Evolutionary conservation across 352 stramenopile genomes (phyloP).

Genomic region (Phytopythium mirpurense): DNA sequence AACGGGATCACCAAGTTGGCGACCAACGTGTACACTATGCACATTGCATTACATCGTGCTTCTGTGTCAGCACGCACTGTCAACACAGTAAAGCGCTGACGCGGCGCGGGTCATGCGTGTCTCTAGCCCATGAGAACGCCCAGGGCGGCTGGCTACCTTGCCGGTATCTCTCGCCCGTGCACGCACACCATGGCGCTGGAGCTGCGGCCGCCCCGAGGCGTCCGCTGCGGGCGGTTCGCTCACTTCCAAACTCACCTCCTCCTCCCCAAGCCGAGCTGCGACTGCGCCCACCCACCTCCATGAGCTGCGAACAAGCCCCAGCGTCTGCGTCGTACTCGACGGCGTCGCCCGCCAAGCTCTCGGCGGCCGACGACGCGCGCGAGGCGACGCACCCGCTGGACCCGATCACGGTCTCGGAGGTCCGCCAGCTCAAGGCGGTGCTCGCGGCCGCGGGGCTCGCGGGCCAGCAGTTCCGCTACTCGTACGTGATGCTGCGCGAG

Average conservation of each 20-base stretch:
- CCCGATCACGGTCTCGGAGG: slow-evolving; percentile 35
- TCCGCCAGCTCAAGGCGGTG: slow-evolving; percentile 34
- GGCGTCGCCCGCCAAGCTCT: neutral
- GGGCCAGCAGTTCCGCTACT: slow-evolving; percentile 30
- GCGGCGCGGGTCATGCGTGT: neutral
- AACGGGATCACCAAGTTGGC: neutral
- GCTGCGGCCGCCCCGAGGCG: too few relatives aligned
- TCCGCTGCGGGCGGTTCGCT: too few relatives aligned
- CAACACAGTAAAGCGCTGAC: too few relatives aligned
- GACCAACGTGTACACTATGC: too few relatives aligned
- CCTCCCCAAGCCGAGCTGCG: neutral
- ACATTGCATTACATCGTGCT: too few relatives aligned
- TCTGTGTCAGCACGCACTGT: too few relatives aligned
- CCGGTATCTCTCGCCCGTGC: too few relatives aligned
- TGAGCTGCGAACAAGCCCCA: neutral
- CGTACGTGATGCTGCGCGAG: slow-evolving; percentile 50
- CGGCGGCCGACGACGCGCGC: neutral
- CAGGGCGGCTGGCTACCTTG: too few relatives aligned
- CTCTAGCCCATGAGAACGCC: slow-evolving; percentile 1
- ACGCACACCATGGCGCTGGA: too few relatives aligned
- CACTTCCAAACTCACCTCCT: neutral
- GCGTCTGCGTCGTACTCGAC: neutral
- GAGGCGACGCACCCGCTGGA: slow-evolving; percentile 33
- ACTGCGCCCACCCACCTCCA: neutral
- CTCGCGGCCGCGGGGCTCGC: slow-evolving; percentile 29